Percentiles rank a stretch among this genome's conserved stretches.
These are phyloP conservation scores for Myxozyma vanderwaltii DNA, from an alignment of 805 yeast species.

Conservation along the genomic window DNA sequence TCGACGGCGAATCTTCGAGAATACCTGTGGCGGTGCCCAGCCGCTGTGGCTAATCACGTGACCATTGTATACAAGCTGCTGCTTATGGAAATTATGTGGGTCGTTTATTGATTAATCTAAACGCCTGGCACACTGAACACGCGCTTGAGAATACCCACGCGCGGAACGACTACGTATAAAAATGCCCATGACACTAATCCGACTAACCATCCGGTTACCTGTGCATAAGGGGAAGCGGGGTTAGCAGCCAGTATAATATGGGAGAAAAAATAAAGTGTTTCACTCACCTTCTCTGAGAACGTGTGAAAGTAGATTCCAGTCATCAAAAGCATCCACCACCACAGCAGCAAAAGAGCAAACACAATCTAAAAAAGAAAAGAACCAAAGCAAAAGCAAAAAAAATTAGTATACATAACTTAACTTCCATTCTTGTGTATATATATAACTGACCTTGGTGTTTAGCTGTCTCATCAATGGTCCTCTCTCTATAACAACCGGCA, in stretches of 20 bases:
- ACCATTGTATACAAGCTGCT: too few relatives aligned
- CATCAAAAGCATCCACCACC: conserved; percentile 87
- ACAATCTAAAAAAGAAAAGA: conserved; percentile 40
- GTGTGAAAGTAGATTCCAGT: conserved; percentile 88
- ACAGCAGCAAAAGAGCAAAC: conserved; percentile 49
- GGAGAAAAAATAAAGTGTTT: not conserved
- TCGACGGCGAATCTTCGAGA: conserved; percentile 17
- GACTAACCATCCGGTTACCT: conserved; percentile 34
- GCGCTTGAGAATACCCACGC: conserved; percentile 2
- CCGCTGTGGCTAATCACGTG: not conserved
- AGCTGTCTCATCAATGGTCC: conserved; percentile 22
- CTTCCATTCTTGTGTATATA: too few relatives aligned
- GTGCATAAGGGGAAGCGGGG: not conserved
- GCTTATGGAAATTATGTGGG: not conserved
- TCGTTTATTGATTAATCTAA: not conserved
- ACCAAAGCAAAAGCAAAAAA: too few relatives aligned
- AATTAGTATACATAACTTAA: too few relatives aligned
- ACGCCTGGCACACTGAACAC: conserved; percentile 30
- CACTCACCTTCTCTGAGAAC: conserved; percentile 57
- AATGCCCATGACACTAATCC: conserved; percentile 29
- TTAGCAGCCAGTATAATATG: not conserved
- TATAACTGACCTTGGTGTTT: conserved; percentile 32
- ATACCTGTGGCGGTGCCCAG: not conserved
- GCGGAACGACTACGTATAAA: conserved; percentile 22
- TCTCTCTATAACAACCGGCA: conserved; percentile 45